These are phyloP conservation scores for Tylopilus felleus DNA, from an alignment of 768 basidiomycete genomes.

Conservation along the genomic window DNA sequence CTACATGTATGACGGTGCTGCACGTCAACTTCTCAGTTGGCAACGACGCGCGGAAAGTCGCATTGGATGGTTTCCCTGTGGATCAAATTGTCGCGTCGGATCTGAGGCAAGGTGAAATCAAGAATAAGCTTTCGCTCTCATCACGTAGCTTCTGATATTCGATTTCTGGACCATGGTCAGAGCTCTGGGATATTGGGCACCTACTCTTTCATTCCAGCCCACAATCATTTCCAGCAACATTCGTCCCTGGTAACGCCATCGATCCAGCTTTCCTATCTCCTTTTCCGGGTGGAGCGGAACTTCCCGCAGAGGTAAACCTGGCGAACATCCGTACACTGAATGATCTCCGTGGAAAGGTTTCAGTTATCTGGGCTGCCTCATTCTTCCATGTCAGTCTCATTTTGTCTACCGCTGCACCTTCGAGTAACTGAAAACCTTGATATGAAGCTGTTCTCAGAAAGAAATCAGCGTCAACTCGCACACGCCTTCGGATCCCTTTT, in stretches of 20 bases:
- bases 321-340: constrained; percentile 39
- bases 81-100: constrained; percentile 39
- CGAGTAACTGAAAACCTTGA: constrained; percentile 19
- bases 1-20: neutral
- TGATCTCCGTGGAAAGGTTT: constrained; percentile 43
- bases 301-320: constrained; percentile 23
- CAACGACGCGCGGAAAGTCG: constrained; percentile 38
- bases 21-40: constrained; percentile 32
- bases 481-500: constrained; percentile 26
- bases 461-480: constrained; percentile 24
- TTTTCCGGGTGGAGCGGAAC: constrained; percentile 18
- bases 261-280: constrained; percentile 42
- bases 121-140: neutral
- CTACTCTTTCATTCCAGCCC: constrained; percentile 53
- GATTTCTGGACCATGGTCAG: constrained; percentile 27
- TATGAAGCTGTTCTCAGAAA: constrained; percentile 26
- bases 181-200: constrained; percentile 62
- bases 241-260: constrained; percentile 55
- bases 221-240: constrained; percentile 49
- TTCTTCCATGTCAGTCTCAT: constrained; percentile 39
- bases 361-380: constrained; percentile 47
- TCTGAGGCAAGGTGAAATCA: constrained; percentile 31
- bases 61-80: constrained; percentile 41
- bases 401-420: constrained; percentile 21
- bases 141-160: neutral